Evolutionary conservation across 768 basidiomycete genomes (phyloP), one percentile per base, ranked within the genome.

Genomic region (Hemileccinum rubropunctum): DNA sequence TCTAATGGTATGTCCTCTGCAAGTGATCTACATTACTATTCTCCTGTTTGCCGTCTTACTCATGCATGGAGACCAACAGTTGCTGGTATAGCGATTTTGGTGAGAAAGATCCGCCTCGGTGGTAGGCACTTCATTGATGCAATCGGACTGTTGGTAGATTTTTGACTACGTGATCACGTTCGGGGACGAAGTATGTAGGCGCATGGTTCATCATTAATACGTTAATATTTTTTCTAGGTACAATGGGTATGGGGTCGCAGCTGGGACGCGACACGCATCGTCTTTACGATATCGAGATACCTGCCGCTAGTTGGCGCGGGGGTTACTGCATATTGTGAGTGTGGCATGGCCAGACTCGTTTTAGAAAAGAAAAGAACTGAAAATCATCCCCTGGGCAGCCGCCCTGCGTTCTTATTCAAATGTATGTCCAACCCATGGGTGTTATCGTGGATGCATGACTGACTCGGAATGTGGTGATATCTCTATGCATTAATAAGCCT

Each of bases 251-350:
- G 58, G 60, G 39, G 42, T 3, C 51, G 55, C n/a, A 30, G 15
- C 20, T 62, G 60, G 58, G 50, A 51, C 26, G 21, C 4, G 12
- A 58, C 55, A 1, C 55, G 58, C 21, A 11, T 47, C 28, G 8
- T 58, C 27, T 62, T 64, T 20, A 50, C 34, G 11, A 15, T 44
- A 15, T 63, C 60, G 6, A 61, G 59, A 26, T 62, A 64, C 45
- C 23, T 64, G 10, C 59, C 60, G 4, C 61, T 58, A 23, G 30
- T 36, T 6, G 58, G 55, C 6, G 10, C 17, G 28, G 52, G 14
- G 6, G 23, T 64, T 40, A 48, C 52, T 23, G 45, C 33, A 30
- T 54, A 58, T 39, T 38, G 60, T 61, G 33, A 45, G 52, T 15
- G n/a, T 28, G 15, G 6, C 15, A 8, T 18, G 10, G 14, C 11